A percentile compares a stretch with the other conserved stretches of the same genome.
Conservation (phyloP, 1,284 basidiomycete genomes). For the Tremellales sp. region DNA sequence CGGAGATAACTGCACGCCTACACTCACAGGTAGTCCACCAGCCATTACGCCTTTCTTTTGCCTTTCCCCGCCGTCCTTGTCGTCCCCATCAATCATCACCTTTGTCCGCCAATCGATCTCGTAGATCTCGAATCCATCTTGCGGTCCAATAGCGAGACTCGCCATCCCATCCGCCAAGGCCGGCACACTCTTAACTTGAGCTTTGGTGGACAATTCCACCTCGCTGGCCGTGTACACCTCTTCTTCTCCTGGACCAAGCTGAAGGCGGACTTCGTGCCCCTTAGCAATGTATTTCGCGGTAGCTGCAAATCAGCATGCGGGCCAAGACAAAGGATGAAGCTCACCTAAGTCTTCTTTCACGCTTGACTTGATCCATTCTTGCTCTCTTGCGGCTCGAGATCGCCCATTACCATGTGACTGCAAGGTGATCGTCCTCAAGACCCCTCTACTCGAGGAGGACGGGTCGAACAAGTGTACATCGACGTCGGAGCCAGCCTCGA, state of each 20-base stretch:
- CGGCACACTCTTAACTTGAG: not conserved
- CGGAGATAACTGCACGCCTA: no score
- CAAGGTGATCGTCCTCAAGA: not conserved
- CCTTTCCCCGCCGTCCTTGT: slow-evolving; percentile 45
- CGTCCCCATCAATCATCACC: slow-evolving; percentile 18
- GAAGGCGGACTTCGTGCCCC: not conserved
- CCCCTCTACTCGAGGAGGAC: not conserved
- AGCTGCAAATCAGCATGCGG: not conserved
- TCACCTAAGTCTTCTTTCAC: not conserved
- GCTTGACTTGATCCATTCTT: not conserved
- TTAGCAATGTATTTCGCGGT: not conserved
- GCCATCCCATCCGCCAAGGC: not conserved
- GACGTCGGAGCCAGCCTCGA: not conserved
- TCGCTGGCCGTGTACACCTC: not conserved
- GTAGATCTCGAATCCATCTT: slow-evolving; percentile 13
- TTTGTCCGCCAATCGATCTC: slow-evolving; percentile 46
- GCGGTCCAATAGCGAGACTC: not conserved
- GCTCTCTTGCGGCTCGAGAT: not conserved
- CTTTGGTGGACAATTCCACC: not conserved
- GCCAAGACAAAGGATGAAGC: not conserved
- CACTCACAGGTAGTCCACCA: slow-evolving; percentile 29
- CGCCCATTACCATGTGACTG: not conserved
- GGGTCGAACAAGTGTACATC: not conserved
- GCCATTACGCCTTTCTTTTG: slow-evolving; percentile 65
- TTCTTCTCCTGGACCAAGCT: not conserved